These are phyloP conservation scores for Sodiomyces alkalinus DNA, from an alignment of 2,329 filamentous ascomycete genomes.

Conservation along the genomic window DNA sequence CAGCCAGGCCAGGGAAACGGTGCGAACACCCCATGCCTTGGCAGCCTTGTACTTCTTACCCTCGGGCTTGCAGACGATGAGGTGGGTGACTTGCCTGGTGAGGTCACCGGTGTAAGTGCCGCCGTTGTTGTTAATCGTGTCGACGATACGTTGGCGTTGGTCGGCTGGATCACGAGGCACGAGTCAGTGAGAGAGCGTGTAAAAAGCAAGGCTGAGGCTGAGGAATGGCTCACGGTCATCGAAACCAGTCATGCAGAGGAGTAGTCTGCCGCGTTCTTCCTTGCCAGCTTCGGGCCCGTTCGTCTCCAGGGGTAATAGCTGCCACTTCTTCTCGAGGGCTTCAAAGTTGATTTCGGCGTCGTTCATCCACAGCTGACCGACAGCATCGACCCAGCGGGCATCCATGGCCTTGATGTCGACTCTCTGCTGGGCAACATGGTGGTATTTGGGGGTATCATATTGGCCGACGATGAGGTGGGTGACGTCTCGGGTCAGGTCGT, in stretches of 20 bases:
- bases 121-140: constrained; percentile 53
- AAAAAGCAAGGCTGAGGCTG: neutral
- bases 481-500: constrained; percentile 88
- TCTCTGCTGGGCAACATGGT: constrained; percentile 80
- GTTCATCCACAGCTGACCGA: constrained; percentile 65
- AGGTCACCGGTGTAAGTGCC: constrained; percentile 80
- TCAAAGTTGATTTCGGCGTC: constrained; percentile 61
- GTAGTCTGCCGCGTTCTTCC: constrained; percentile 23
- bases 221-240: constrained; percentile 25
- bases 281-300: constrained; percentile 25
- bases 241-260: constrained; percentile 43
- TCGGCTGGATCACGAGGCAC: constrained; percentile 26
- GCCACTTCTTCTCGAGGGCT: constrained; percentile 51
- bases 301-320: constrained; percentile 46
- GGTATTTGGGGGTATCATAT: constrained; percentile 84
- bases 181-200: neutral
- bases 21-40: constrained; percentile 63
- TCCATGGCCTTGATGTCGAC: constrained; percentile 74
- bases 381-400: constrained; percentile 70
- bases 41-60: constrained; percentile 87
- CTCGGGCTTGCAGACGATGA: constrained; percentile 63
- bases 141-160: constrained; percentile 55
- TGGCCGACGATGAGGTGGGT: constrained; percentile 89
- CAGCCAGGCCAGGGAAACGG: constrained; percentile 77
- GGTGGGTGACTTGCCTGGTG: constrained; percentile 71